Evolutionary conservation across 2,329 filamentous ascomycete species (phyloP).

Genomic region (Hymenoscyphus albidus): DNA sequence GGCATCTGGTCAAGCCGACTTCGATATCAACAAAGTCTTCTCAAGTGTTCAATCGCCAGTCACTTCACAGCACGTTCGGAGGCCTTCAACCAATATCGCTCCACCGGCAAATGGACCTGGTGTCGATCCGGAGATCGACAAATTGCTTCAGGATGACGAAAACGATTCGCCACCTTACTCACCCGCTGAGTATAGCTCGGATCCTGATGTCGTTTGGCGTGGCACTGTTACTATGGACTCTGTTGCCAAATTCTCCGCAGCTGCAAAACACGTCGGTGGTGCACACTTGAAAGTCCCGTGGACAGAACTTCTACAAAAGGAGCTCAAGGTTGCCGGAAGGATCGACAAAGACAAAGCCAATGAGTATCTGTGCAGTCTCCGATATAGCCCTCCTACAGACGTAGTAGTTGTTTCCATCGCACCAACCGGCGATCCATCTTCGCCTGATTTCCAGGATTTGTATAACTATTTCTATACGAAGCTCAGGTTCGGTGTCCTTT

Average conservation of each 20-base stretch:
- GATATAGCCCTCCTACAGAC: conserved; percentile 78
- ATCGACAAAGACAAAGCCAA: conserved; percentile 80
- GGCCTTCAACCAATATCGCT: conserved; percentile 44
- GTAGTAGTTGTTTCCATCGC: conserved; percentile 75
- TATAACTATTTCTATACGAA: conserved; percentile 83
- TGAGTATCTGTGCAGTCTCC: conserved; percentile 84
- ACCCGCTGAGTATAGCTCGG: conserved; percentile 66
- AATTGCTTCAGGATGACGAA: conserved; percentile 75
- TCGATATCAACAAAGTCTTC: conserved; percentile 84
- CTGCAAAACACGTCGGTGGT: conserved; percentile 80
- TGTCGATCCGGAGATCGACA: conserved; percentile 85
- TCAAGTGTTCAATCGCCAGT: conserved; percentile 75
- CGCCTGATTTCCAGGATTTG: conserved; percentile 66
- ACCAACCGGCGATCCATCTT: conserved; percentile 57
- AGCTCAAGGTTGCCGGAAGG: conserved; percentile 69
- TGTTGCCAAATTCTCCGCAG: conserved; percentile 69
- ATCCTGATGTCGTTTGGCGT: conserved; percentile 74
- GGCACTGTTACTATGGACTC: conserved; percentile 73
- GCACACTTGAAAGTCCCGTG: conserved; percentile 72
- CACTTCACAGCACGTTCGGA: conserved; percentile 41
- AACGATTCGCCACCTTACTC: conserved; percentile 80
- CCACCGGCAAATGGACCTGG: conserved; percentile 52
- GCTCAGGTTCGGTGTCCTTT: conserved; percentile 81
- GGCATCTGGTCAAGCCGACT: conserved; percentile 41
- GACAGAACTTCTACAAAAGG: conserved; percentile 69